These are phyloP conservation scores for Nakazawaea ishiwadae DNA, from an alignment of 805 yeast species.

Conservation along the genomic window DNA sequence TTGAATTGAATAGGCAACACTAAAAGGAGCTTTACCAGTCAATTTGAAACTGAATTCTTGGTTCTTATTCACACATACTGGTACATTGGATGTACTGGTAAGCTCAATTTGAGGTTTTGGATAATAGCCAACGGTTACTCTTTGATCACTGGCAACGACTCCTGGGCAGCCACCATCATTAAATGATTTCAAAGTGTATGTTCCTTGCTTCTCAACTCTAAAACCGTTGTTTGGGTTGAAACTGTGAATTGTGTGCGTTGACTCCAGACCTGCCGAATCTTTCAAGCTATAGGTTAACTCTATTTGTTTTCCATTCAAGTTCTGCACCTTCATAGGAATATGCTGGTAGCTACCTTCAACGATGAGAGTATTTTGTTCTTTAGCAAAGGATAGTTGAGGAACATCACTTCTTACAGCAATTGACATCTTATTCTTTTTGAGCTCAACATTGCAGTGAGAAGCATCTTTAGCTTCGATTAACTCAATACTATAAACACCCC, in stretches of 20 bases:
- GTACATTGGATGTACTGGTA: slow-evolving; percentile 8
- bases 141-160: slow-evolving; percentile 18
- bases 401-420: slow-evolving; percentile 67
- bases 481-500: slow-evolving; percentile 70
- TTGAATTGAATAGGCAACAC: slow-evolving; percentile 59
- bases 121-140: slow-evolving; percentile 22
- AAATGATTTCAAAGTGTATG: slow-evolving; percentile 34
- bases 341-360: slow-evolving; percentile 57
- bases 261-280: slow-evolving; percentile 14
- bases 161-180: slow-evolving; percentile 44
- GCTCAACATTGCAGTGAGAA: slow-evolving; percentile 72
- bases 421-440: slow-evolving; percentile 57
- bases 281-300: slow-evolving; percentile 29
- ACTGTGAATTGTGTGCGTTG: slow-evolving; percentile 8
- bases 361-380: slow-evolving; percentile 30
- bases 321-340: slow-evolving; percentile 47
- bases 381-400: slow-evolving; percentile 42
- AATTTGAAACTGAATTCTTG: slow-evolving; percentile 33
- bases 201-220: slow-evolving; percentile 35
- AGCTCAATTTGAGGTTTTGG: slow-evolving; percentile 24
- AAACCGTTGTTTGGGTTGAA: slow-evolving; percentile 24
- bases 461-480: slow-evolving; percentile 66
- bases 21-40: slow-evolving; percentile 59
- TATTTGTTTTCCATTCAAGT: slow-evolving; percentile 26
- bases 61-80: slow-evolving; percentile 22